Evolutionary conservation across 345 rosid genomes (phyloP), one percentile per base, ranked within the genome.

Genomic region (Corchorus capsularis): DNA sequence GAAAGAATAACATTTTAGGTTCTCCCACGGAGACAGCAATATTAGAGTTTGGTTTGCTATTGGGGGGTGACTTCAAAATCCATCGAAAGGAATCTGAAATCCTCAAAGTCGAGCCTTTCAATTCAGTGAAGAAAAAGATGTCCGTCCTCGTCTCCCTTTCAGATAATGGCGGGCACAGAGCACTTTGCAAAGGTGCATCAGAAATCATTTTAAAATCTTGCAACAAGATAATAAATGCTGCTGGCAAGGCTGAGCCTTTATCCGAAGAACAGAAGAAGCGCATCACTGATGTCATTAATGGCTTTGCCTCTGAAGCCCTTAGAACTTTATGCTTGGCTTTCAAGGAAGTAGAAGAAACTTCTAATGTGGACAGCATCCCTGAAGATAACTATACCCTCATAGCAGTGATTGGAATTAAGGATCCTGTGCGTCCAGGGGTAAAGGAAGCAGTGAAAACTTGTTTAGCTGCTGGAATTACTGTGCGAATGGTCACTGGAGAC

Each of bases 401-500:
- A n/a, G 89, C 91, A 71, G 82, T 92, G 22, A 85, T 92, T 54
- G 97, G 97, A 32, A 86, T 92, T 39, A 88, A 91, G 59, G 95
- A 92, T 70, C 97, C 95, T 10, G 90, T 87, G 37, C 83, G 93
- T 0, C 92, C 87, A 0, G 95, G 95, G 39, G 95, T 86, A 35
- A 87, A 81, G 41, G 87, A 85, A 78, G 97, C 93, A 5, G 97
- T 92, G 8, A 72, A 85, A 72, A 85, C 83, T 72, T 93, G 96
- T 77, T 84, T 85, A 71, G 83, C 82, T 71, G 98, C 96, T 46
- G 98, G 98, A 8, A 90, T 91, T 39, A 83, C 85, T 0, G 88
- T 93, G 10, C 86, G 92, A 46, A 89, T 92, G 91, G 88, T 92
- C 76, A 92, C 93, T 8, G 95, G 97, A 7, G 97, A 92, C 81